These are phyloP conservation scores for Calonectria hongkongensis DNA, from an alignment of 2,329 filamentous ascomycete species.

Conservation along the genomic window DNA sequence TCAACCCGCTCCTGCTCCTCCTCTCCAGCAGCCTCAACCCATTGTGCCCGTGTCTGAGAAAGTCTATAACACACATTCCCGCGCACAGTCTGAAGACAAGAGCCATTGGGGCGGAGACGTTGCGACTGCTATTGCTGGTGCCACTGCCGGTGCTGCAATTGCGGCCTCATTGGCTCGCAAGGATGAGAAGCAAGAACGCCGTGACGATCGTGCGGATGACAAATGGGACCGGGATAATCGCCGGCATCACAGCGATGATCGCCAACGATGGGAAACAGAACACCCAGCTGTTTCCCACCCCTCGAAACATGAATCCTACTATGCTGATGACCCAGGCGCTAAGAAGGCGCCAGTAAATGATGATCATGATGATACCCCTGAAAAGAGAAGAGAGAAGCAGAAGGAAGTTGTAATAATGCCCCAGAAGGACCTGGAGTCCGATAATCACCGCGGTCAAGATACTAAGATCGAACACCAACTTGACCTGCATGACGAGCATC, in stretches of 20 bases:
- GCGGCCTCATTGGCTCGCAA: slow-evolving; percentile 52
- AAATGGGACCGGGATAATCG: slow-evolving; percentile 49
- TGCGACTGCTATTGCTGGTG: slow-evolving; percentile 68
- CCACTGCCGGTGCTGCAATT: slow-evolving; percentile 63
- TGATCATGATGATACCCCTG: slow-evolving; percentile 56
- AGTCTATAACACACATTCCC: slow-evolving; percentile 73
- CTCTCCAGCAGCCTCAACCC: slow-evolving; percentile 91
- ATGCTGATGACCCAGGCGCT: slow-evolving; percentile 55
- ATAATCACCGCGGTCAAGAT: slow-evolving; percentile 53
- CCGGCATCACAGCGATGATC: slow-evolving; percentile 43
- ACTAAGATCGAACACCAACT: slow-evolving; percentile 55
- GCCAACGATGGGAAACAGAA: slow-evolving; percentile 41
- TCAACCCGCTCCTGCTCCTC: slow-evolving; percentile 78
- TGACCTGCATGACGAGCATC: slow-evolving; percentile 54
- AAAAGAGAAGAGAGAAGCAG: slow-evolving; percentile 53
- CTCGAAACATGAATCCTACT: slow-evolving; percentile 57
- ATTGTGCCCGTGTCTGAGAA: slow-evolving; percentile 82
- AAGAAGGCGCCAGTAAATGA: slow-evolving; percentile 58
- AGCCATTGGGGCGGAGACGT: slow-evolving; percentile 64
- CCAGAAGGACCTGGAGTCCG: slow-evolving; percentile 50
- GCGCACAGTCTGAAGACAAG: slow-evolving; percentile 61
- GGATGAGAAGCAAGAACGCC: slow-evolving; percentile 42
- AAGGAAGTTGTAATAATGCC: slow-evolving; percentile 53
- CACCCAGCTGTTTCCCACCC: slow-evolving; percentile 54
- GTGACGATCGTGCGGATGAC: slow-evolving; percentile 45